phyloP scores from a whole-genome alignment of 108 stramenopile genomes.

The Aurantiochytrium sp. region DNA sequence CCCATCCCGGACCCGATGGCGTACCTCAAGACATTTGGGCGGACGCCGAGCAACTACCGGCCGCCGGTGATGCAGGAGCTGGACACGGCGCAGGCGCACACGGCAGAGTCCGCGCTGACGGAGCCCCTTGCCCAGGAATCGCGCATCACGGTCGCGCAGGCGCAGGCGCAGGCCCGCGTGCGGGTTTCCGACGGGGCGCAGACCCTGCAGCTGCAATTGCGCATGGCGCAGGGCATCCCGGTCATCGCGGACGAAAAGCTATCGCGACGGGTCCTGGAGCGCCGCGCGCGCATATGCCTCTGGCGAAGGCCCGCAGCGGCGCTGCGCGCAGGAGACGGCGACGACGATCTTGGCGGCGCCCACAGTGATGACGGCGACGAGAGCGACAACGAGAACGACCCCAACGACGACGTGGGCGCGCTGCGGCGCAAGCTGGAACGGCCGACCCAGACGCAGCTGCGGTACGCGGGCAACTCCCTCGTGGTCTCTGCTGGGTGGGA shows the following conservation, averaged over 20 bases:
- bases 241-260: neutral
- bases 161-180: neutral
- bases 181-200: neutral
- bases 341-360: neutral
- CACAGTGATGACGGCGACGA: neutral
- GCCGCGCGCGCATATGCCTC: neutral
- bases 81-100: neutral
- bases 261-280: neutral
- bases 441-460: neutral
- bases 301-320: neutral
- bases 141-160: neutral
- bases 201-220: neutral
- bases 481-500: neutral
- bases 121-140: neutral
- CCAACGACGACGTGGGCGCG: neutral
- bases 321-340: neutral
- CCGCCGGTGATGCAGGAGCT: neutral
- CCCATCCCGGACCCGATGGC: neutral
- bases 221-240: neutral
- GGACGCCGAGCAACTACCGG: neutral
- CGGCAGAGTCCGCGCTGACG: neutral
- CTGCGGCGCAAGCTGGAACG: neutral
- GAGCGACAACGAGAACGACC: neutral
- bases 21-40: neutral
- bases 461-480: neutral